phyloP scores from a whole-genome alignment of 2,329 filamentous ascomycete genomes.

The Diaporthe helianthi region DNA sequence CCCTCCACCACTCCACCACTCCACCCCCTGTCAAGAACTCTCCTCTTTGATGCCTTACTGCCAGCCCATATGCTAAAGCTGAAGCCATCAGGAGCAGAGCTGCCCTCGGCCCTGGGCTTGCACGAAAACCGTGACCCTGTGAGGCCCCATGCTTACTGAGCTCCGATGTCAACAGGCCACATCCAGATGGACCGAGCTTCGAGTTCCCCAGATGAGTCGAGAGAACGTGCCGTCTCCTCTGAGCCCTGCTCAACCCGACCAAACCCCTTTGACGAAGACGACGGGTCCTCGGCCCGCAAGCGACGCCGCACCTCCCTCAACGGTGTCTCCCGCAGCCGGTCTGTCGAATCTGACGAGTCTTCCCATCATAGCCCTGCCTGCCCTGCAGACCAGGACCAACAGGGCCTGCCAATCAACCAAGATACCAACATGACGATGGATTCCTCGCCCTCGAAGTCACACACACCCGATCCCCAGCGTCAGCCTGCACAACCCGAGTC shows the following conservation, averaged over 20 bases:
- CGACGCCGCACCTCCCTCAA: constrained; percentile 66
- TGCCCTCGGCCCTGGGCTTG: constrained; percentile 56
- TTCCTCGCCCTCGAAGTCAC: constrained; percentile 48
- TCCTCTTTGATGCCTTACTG: constrained; percentile 17
- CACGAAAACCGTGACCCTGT: constrained; percentile 60
- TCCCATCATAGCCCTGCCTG: constrained; percentile 7
- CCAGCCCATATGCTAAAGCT: constrained; percentile 64
- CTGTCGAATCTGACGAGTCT: constrained; percentile 49
- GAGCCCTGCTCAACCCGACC: constrained; percentile 69
- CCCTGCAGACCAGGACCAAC: background rate
- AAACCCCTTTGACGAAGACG: constrained; percentile 69
- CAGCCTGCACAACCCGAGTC: constrained; percentile 44
- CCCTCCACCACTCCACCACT: no score
- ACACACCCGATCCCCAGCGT: constrained; percentile 50
- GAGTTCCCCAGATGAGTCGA: constrained; percentile 54
- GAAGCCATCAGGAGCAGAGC: constrained; percentile 49
- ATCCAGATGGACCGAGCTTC: constrained; percentile 63
- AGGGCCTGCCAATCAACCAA: constrained; percentile 33
- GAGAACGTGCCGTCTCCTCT: constrained; percentile 66
- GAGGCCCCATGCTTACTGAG: constrained; percentile 52
- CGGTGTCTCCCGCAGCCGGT: constrained; percentile 58
- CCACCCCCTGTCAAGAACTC: constrained; percentile 36
- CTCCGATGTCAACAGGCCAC: constrained; percentile 46
- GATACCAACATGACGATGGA: constrained; percentile 51
- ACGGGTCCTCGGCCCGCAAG: constrained; percentile 61